Evolutionary conservation across 2,329 filamentous ascomycete genomes (phyloP).

Genomic region (Elsinoe batatas): DNA sequence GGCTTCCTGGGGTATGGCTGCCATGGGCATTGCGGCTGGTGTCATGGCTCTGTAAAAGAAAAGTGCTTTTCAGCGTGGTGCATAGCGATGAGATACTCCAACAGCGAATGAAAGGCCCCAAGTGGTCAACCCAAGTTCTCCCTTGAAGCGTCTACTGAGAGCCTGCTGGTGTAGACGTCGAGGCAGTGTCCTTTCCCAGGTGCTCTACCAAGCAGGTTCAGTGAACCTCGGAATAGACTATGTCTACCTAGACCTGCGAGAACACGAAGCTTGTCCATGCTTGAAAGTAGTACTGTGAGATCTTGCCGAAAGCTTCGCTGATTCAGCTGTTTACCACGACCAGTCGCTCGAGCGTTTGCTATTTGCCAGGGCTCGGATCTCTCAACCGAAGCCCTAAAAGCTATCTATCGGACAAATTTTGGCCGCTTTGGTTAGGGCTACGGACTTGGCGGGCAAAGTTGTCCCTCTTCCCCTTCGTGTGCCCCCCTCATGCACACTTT

Average conservation of each 20-base stretch:
- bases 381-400: constrained; percentile 3
- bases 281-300: background rate
- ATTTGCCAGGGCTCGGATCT: background rate
- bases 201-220: no score
- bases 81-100: constrained; percentile 8
- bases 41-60: constrained; percentile 17
- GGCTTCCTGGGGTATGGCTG: constrained; percentile 28
- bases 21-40: constrained; percentile 23
- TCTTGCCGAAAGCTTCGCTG: background rate
- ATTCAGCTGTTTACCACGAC: background rate
- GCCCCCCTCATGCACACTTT: background rate
- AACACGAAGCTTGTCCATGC: background rate
- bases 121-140: background rate
- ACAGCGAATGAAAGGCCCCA: background rate
- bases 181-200: no score
- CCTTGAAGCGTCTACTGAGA: no score
- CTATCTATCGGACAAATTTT: background rate
- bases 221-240: no score
- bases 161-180: no score
- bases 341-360: no score
- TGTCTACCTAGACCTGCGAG: background rate
- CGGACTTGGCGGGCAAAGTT: background rate
- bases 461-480: background rate
- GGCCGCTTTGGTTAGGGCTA: constrained; percentile 4
- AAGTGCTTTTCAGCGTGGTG: background rate